A percentile compares a stretch with the other conserved stretches of the same genome.
Evolutionary conservation across 73 alveolate species (phyloP).

Genomic region (Paramecium caudatum): DNA sequence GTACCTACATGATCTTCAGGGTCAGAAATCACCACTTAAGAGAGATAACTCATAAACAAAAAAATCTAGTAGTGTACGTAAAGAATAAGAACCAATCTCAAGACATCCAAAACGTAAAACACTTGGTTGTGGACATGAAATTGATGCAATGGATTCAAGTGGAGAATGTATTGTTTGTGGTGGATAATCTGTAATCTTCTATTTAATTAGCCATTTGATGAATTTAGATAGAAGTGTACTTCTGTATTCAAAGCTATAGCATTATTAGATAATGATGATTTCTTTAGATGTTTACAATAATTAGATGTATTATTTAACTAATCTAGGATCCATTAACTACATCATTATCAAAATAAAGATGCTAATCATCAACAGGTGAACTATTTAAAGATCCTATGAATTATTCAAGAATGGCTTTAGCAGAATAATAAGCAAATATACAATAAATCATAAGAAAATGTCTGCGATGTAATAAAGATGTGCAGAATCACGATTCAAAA

Average conservation of each 20-base stretch:
- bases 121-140: constrained; percentile 56
- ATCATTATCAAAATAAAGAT: constrained; percentile 27
- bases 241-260: background rate
- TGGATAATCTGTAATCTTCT: background rate
- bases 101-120: constrained; percentile 15
- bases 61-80: constrained; percentile 52
- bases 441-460: constrained; percentile 64
- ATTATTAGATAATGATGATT: constrained; percentile 54
- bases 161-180: constrained; percentile 31
- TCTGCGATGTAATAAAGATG: constrained; percentile 59
- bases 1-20: constrained; percentile 26
- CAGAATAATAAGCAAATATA: constrained; percentile 12
- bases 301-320: background rate
- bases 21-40: constrained; percentile 51
- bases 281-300: background rate
- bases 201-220: constrained; percentile 53
- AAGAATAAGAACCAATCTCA: constrained; percentile 43
- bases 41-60: constrained; percentile 67
- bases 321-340: constrained; percentile 27
- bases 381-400: constrained; percentile 67
- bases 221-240: constrained; percentile 6
- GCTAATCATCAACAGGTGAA: constrained; percentile 57
- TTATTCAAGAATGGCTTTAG: constrained; percentile 67
- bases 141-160: constrained; percentile 3
- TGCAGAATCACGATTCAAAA: constrained; percentile 53